Evolutionary conservation across 176 grass and related monocot genomes (phyloP).

Genomic region (Pontederia crassipes): DNA sequence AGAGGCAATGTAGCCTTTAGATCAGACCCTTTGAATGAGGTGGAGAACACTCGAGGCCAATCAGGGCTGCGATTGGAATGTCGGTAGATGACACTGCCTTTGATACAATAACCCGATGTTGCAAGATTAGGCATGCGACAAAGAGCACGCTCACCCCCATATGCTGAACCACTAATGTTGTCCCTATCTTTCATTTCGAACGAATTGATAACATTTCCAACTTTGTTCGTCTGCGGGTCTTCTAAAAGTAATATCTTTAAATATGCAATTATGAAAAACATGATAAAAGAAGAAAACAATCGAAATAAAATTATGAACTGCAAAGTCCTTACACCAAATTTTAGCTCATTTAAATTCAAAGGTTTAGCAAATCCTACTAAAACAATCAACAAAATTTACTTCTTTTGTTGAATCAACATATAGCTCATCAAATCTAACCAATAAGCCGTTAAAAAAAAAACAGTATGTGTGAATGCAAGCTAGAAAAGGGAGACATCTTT

Average conservation of each 20-base stretch:
- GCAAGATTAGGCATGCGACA: slow-evolving; percentile 52
- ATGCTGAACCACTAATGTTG: slow-evolving; percentile 22
- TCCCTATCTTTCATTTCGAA: slow-evolving; percentile 46
- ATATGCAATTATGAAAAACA: slow-evolving; percentile 29
- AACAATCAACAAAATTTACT: too few species aligned
- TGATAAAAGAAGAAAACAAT: neutral
- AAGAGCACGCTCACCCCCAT: slow-evolving; percentile 28
- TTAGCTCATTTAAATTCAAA: too few species aligned
- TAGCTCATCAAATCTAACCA: too few species aligned
- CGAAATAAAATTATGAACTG: neutral
- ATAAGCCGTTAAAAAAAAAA: too few species aligned
- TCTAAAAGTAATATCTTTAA: slow-evolving; percentile 60
- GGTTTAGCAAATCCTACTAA: too few species aligned
- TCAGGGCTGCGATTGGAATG: slow-evolving; percentile 3
- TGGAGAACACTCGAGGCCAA: slow-evolving; percentile 39
- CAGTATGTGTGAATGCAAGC: too few species aligned
- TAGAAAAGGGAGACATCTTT: too few species aligned
- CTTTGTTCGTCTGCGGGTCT: slow-evolving; percentile 29
- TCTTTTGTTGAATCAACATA: too few species aligned
- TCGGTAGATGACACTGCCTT: slow-evolving; percentile 33
- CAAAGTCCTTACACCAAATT: too few species aligned
- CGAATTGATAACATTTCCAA: slow-evolving; percentile 21
- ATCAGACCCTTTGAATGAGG: slow-evolving; percentile 23
- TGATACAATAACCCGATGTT: slow-evolving; percentile 27
- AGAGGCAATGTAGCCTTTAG: slow-evolving; percentile 30